Evolutionary conservation across 2,329 filamentous ascomycete species (phyloP).

Genomic region (Teratosphaeria nubilosa): DNA sequence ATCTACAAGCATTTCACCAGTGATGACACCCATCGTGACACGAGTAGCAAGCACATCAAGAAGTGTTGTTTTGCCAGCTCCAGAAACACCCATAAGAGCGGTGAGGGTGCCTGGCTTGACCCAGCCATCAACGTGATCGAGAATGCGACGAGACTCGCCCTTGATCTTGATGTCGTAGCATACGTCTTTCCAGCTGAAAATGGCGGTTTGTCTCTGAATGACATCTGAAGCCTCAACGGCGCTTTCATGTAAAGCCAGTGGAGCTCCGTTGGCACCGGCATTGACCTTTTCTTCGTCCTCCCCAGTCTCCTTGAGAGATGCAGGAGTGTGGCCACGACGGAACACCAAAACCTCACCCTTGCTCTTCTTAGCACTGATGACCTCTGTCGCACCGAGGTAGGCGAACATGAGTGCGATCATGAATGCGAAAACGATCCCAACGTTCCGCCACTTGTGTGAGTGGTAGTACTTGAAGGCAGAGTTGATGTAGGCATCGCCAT

Average conservation of each 20-base stretch:
- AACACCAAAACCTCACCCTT: constrained; percentile 44
- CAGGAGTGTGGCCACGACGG: constrained; percentile 35
- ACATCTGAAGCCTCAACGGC: constrained; percentile 33
- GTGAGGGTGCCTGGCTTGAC: constrained; percentile 87
- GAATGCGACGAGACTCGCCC: constrained; percentile 59
- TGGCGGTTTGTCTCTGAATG: constrained; percentile 56
- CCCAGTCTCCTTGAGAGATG: constrained; percentile 42
- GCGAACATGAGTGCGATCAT: constrained; percentile 31
- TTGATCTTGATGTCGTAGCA: constrained; percentile 77
- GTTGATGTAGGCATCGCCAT: constrained; percentile 28
- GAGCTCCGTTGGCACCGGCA: constrained; percentile 19
- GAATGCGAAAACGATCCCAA: constrained; percentile 38
- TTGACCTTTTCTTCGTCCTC: constrained; percentile 32
- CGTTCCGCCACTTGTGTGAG: constrained; percentile 39
- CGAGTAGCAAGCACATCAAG: constrained; percentile 78
- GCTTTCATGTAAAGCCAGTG: constrained; percentile 26
- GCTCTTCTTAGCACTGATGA: constrained; percentile 39
- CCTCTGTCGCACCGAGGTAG: constrained; percentile 37
- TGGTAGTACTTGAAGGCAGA: constrained; percentile 24
- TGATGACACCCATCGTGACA: constrained; percentile 79
- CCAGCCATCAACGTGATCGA: constrained; percentile 84
- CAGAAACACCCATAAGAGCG: constrained; percentile 82
- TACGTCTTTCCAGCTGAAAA: constrained; percentile 80
- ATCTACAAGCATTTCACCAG: constrained; percentile 77
- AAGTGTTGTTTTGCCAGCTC: constrained; percentile 89